Base-by-base conservation (phyloP, 2,329 filamentous ascomycete species). In the Hysterium pulicare region DNA sequence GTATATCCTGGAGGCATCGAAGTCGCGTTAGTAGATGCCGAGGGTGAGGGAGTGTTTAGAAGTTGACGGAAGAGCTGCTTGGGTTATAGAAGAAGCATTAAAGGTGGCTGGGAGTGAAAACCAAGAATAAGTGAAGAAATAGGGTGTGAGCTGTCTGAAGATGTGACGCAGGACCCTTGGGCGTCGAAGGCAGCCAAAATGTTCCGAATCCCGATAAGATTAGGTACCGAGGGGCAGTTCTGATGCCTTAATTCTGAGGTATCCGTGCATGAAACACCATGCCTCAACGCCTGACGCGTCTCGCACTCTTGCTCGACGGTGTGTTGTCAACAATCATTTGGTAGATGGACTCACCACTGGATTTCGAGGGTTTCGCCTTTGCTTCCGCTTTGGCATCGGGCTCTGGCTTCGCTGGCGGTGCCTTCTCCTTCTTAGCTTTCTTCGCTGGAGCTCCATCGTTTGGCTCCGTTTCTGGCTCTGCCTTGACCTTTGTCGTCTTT, bases 1-100 rank as follows among this genome's bases (percentile, higher is more conserved):
- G 63, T 73, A 55, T 73, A 71, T 30, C 66, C 68, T 67, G 71
- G 55, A 53, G 72, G 70, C 72, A 75, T 74, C 24, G 13, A 28
- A 13, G 8, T 13, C 8, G 24, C 7, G 24, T 13, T 28, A 28
- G 24, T 7, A 8, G 24, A 28, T 13, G 24, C 8, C 8, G 24
- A 28, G 24, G 13, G 8, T 13, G 32, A 33, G 17, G 8, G 17
- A 30, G 26, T 30, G 26, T 30, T 30, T 9, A 19, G 8, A 33
- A 15, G 32, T 8, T 33, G 8, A 33, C 15, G 7, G 7, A 16
- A 33, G 32, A 16, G 8, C 24, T 7, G 24, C 24, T 28, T 13
- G 24, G 24, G 24, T 7, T 8, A 28, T 28, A 28, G 24, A n/a
- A n/a, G n/a, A n/a, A n/a, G n/a, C n/a, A 28, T 28, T 8, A 13